Percentiles rank a stretch among this genome's conserved stretches.
Conservation (phyloP, 306 rosid species). For the Cucumis melo region DNA sequence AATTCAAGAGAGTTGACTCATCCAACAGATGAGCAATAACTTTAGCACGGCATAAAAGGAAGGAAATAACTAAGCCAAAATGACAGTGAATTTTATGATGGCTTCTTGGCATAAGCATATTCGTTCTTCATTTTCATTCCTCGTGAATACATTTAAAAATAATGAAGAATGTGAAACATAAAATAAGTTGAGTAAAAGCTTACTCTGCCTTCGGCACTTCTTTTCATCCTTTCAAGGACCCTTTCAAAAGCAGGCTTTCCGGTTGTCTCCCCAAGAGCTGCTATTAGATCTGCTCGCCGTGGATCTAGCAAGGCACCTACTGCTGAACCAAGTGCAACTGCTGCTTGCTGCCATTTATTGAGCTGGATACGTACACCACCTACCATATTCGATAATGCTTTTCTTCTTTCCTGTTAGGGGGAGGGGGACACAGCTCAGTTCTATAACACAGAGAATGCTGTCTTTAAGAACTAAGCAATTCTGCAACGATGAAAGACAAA, state of each 20-base stretch:
- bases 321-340: constrained; percentile 84
- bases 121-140: neutral
- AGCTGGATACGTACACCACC: constrained; percentile 38
- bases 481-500: neutral
- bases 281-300: constrained; percentile 84
- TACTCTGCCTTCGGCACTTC: constrained; percentile 66
- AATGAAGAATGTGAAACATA: neutral
- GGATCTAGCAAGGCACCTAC: constrained; percentile 90
- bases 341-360: constrained; percentile 77
- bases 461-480: neutral
- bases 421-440: neutral
- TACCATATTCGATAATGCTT: constrained; percentile 26
- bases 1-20: neutral
- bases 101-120: neutral
- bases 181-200: neutral
- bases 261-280: constrained; percentile 93
- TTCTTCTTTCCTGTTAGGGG: neutral
- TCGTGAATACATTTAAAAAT: neutral
- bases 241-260: constrained; percentile 85
- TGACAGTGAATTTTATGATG: neutral
- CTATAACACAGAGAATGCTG: neutral
- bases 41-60: neutral
- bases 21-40: neutral
- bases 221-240: constrained; percentile 69
- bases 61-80: neutral